Evolutionary conservation across 192 early-diverging fungal species (phyloP), one percentile per base, ranked within the genome.

Genomic region (Coemansia sp.): DNA sequence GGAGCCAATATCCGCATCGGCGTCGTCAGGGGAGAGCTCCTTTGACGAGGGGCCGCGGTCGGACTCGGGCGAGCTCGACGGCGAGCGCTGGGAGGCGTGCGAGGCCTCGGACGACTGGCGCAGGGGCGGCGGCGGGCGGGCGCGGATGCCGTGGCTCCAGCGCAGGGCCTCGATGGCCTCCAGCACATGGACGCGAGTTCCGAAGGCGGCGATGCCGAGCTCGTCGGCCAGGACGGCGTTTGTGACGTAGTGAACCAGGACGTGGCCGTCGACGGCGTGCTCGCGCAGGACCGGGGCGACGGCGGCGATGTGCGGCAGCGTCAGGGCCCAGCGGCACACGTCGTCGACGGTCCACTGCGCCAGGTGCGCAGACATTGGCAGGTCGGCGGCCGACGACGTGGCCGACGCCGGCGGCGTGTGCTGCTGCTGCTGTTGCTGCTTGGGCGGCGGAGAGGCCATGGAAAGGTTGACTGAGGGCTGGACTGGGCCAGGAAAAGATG

Each of bases 201-300:
- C 76, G n/a, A 73, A 78, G 21, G 76, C 76, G 11, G 66, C 50
- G 40, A 78, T 54, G 66, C 76, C 71, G n/a, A 78, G 76, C 76
- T 78, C 76, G 48, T 78, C 76, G 47, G 67, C 70, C 11, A 78
- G 64, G 37, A 78, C 71, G 19, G 76, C 56, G 71, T 78, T 78
- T 62, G 71, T 78, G 44, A 78, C 71, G 59, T 78, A 78, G 70
- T 72, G 65, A 40, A 73, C 34, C 14, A 78, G 71, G 42, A 78
- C 76, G 61, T 78, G 76, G 63, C 76, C 76, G 60, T 78, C 76
- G 51, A 78, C 65, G 47, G 76, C 76, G 67, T 78, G 76, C 54
- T 72, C 62, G 57, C 60, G 70, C 60, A 78, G 67, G 11, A 61
- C 42, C 31, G 62, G 21, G 11, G 67, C 66, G 2, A 78, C 62